A percentile compares a stretch with the other conserved stretches of the same genome.
These are phyloP conservation scores for Fallopia convolvulus DNA, from an alignment of 148 eudicot species.

Conservation along the genomic window DNA sequence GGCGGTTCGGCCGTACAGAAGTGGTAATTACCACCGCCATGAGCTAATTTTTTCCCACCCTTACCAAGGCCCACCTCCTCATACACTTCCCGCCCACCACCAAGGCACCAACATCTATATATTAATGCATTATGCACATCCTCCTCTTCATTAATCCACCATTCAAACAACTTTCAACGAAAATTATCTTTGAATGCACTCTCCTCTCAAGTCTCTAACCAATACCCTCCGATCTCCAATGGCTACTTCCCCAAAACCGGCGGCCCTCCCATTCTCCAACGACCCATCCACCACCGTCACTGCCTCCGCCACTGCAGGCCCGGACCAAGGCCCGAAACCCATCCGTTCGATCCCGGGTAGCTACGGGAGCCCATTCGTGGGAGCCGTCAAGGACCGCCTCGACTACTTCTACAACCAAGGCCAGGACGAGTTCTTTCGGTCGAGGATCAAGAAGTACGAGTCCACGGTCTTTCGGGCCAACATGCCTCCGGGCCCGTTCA, in stretches of 20 bases:
- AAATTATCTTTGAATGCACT: not conserved
- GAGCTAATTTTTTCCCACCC: not conserved
- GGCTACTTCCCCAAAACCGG: not conserved
- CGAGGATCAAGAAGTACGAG: slow-evolving; percentile 37
- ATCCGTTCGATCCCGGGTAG: not conserved
- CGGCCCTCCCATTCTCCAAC: not conserved
- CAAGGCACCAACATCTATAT: not conserved
- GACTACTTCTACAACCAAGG: slow-evolving; percentile 24
- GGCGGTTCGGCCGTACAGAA: no score
- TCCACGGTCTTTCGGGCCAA: slow-evolving; percentile 59
- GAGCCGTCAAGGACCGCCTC: not conserved
- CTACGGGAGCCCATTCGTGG: not conserved
- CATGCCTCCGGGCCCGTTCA: slow-evolving; percentile 71
- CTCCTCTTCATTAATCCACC: not conserved
- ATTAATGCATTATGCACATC: not conserved
- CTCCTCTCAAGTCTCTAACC: not conserved
- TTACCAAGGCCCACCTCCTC: no score
- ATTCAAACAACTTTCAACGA: not conserved
- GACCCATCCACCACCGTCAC: not conserved
- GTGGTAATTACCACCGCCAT: not conserved
- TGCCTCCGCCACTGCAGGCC: not conserved
- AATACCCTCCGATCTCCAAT: not conserved
- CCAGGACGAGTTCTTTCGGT: slow-evolving; percentile 35
- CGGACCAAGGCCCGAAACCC: not conserved
- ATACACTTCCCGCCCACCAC: no score